Percentiles rank a stretch among this genome's conserved stretches.
phyloP scores from a whole-genome alignment of 495 filamentous ascomycete species.

The Penicillium argentinense region DNA sequence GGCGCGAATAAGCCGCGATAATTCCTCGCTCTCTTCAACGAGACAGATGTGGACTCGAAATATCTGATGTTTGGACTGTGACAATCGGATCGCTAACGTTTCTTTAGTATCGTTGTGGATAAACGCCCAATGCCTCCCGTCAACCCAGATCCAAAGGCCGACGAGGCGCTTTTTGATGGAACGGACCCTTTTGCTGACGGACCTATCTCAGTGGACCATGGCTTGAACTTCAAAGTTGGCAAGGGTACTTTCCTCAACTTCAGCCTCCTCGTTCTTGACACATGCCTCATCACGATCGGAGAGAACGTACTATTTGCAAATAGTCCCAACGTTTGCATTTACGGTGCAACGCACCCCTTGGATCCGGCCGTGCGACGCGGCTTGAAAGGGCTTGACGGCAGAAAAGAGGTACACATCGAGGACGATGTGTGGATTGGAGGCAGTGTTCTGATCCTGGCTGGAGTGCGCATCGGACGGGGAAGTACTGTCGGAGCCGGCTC shows the following conservation, averaged over 20 bases:
- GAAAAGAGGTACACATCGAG: constrained; percentile 71
- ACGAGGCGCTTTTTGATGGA: constrained; percentile 54
- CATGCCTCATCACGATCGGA: constrained; percentile 71
- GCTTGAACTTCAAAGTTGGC: constrained; percentile 66
- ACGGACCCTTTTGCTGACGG: constrained; percentile 65
- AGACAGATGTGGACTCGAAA: too few relatives aligned
- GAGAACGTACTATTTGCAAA: constrained; percentile 72
- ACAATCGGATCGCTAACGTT: too few relatives aligned
- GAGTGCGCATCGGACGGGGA: constrained; percentile 38
- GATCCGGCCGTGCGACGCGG: constrained; percentile 69
- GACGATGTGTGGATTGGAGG: constrained; percentile 88
- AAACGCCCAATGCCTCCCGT: constrained; percentile 59
- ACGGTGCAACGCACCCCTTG: constrained; percentile 68
- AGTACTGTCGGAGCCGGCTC: constrained; percentile 74
- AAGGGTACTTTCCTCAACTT: constrained; percentile 71
- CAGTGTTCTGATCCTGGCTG: constrained; percentile 25
- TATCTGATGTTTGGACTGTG: too few relatives aligned
- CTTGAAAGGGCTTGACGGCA: constrained; percentile 67
- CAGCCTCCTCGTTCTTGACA: constrained; percentile 73
- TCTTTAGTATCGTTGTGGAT: constrained; percentile 54
- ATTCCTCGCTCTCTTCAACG: neutral
- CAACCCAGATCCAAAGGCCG: constrained; percentile 50
- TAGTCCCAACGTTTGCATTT: constrained; percentile 72
- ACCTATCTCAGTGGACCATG: constrained; percentile 73
- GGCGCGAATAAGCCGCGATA: constrained; percentile 58